These are phyloP conservation scores for Wickerhamiella occidentalis DNA, from an alignment of 805 yeast species.

Conservation along the genomic window DNA sequence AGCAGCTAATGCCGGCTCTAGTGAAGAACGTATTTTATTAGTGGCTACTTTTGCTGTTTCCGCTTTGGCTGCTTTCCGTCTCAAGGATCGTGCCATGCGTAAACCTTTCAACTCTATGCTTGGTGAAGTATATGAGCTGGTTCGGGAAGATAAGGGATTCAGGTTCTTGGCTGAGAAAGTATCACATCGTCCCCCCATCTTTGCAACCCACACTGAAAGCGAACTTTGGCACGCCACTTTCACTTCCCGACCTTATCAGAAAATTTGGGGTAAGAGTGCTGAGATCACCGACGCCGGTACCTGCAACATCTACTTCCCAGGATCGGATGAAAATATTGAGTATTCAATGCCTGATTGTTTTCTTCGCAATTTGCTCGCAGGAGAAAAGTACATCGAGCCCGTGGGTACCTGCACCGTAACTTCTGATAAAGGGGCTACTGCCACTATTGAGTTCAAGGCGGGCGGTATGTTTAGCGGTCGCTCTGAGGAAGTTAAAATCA, in stretches of 20 bases:
- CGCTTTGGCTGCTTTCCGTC: conserved; percentile 54
- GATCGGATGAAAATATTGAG: conserved; percentile 55
- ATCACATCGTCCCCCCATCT: conserved; percentile 71
- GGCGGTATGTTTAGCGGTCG: conserved; percentile 81
- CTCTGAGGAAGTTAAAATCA: conserved; percentile 46
- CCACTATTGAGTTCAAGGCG: conserved; percentile 61
- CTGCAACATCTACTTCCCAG: conserved; percentile 42
- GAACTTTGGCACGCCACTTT: conserved; percentile 44
- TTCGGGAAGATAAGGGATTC: conserved; percentile 68
- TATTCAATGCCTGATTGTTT: conserved; percentile 79
- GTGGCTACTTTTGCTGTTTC: conserved; percentile 78
- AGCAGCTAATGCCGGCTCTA: conserved; percentile 33
- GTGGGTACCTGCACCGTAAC: conserved; percentile 51
- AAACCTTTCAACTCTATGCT: conserved; percentile 92
- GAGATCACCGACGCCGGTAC: conserved; percentile 71
- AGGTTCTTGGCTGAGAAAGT: conserved; percentile 77
- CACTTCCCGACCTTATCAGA: conserved; percentile 47
- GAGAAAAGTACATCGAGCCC: conserved; percentile 91
- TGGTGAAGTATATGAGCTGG: conserved; percentile 87
- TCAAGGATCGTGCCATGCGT: conserved; percentile 61
- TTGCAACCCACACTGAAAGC: conserved; percentile 70
- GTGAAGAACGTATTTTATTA: conserved; percentile 45
- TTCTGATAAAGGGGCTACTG: conserved; percentile 55
- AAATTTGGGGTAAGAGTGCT: conserved; percentile 89
- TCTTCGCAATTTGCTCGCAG: conserved; percentile 80